These are phyloP conservation scores for Agroathelia rolfsii DNA, from an alignment of 1,284 basidiomycete genomes.

Conservation along the genomic window DNA sequence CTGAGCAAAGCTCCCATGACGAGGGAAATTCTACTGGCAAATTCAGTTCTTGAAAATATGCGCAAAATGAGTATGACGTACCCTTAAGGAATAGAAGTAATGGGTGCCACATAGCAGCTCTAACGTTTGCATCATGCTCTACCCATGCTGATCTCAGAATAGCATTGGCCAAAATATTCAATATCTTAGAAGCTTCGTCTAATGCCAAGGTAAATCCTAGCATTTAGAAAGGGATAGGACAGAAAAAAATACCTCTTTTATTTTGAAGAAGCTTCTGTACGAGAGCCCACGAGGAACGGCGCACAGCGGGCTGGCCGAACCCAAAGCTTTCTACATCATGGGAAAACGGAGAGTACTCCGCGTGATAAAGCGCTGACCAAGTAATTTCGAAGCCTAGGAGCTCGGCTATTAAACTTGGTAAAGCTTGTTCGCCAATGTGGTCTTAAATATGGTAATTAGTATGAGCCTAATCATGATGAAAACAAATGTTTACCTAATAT, in stretches of 20 bases:
- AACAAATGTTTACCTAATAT: constrained; percentile 39
- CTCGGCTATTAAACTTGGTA: too few relatives aligned
- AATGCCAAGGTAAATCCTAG: not conserved
- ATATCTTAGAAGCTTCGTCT: constrained; percentile 22
- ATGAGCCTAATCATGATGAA: too few relatives aligned
- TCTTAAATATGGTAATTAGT: too few relatives aligned
- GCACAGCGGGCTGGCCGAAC: constrained; percentile 51
- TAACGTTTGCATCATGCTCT: constrained; percentile 62
- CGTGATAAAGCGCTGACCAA: constrained; percentile 50
- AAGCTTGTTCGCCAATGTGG: too few relatives aligned
- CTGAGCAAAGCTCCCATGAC: constrained; percentile 47
- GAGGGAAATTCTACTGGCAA: constrained; percentile 43
- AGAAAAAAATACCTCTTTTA: constrained; percentile 30
- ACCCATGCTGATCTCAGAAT: constrained; percentile 70
- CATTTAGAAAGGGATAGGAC: not conserved
- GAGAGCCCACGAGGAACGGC: constrained; percentile 53
- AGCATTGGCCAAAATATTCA: constrained; percentile 43
- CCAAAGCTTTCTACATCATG: constrained; percentile 42
- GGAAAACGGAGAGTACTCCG: constrained; percentile 35
- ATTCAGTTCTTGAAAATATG: constrained; percentile 6
- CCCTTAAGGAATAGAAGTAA: constrained; percentile 65
- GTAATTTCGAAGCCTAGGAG: too few relatives aligned
- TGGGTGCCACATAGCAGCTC: constrained; percentile 59
- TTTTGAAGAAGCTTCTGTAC: constrained; percentile 31
- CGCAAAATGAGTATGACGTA: constrained; percentile 21